Percentiles rank a stretch among this genome's conserved stretches.
Conservation (phyloP, 202 grass and related monocot genomes). For the Setaria viridis region DNA sequence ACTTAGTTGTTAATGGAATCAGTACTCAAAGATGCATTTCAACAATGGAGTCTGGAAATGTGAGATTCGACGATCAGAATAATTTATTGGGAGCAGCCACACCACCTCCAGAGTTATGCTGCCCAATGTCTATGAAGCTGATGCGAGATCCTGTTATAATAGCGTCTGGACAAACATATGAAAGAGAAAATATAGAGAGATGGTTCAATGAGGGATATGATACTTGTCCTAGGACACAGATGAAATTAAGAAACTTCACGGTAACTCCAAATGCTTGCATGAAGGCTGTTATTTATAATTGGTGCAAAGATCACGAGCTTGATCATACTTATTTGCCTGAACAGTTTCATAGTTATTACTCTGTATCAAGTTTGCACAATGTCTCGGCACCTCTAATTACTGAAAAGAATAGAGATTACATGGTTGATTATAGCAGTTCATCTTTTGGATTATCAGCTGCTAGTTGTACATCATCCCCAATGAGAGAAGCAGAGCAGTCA, state of each 20-base stretch:
- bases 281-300: constrained; percentile 77
- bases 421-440: constrained; percentile 57
- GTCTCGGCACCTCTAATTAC: constrained; percentile 72
- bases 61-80: constrained; percentile 35
- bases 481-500: constrained; percentile 56
- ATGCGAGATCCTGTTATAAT: constrained; percentile 93
- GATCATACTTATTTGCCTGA: constrained; percentile 47
- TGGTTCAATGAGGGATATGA: constrained; percentile 86
- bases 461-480: constrained; percentile 55
- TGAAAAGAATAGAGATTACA: constrained; percentile 56
- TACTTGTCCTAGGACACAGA: constrained; percentile 82
- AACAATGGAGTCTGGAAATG: not conserved
- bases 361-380: constrained; percentile 81
- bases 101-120: constrained; percentile 76
- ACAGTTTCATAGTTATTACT: constrained; percentile 53
- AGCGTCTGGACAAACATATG: constrained; percentile 88
- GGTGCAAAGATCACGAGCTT: constrained; percentile 58
- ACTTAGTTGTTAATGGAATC: not conserved
- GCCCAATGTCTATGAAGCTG: constrained; percentile 78
- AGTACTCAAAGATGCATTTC: constrained; percentile 36
- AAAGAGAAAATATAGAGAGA: constrained; percentile 79
- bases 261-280: constrained; percentile 82
- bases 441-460: constrained; percentile 66
- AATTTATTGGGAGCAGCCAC: constrained; percentile 41
- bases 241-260: constrained; percentile 67